These are phyloP conservation scores for Prosopis cineraria DNA, from an alignment of 306 rosid species.

Conservation along the genomic window DNA sequence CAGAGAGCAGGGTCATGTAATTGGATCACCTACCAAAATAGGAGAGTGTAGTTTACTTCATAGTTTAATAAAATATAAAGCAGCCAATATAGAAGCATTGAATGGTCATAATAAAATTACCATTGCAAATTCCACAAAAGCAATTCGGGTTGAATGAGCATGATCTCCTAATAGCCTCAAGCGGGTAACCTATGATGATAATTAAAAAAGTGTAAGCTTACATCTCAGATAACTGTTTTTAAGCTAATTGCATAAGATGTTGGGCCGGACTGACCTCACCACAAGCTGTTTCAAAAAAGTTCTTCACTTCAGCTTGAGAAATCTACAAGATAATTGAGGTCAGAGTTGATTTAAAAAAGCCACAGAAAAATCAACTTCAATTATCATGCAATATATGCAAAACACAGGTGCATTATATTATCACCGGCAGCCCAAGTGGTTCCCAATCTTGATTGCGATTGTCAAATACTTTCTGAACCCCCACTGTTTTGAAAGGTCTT, in stretches of 20 bases:
- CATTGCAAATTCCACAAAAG: conserved; percentile 89
- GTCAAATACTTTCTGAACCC: neutral
- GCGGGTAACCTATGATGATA: conserved; percentile 70
- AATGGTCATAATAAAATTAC: conserved; percentile 33
- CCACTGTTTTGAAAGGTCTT: neutral
- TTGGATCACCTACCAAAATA: neutral
- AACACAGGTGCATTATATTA: conserved; percentile 1
- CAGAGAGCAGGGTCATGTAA: neutral
- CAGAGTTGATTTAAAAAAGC: neutral
- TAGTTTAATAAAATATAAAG: neutral
- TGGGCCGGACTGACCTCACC: conserved; percentile 73
- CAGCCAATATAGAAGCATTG: conserved; percentile 3
- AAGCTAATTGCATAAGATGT: conserved; percentile 18
- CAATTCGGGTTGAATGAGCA: conserved; percentile 96
- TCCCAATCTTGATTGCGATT: neutral
- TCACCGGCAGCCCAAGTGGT: neutral
- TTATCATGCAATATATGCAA: neutral
- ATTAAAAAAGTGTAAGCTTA: neutral
- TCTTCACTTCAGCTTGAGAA: conserved; percentile 93
- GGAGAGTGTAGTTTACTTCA: neutral
- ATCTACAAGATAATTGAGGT: conserved; percentile 52
- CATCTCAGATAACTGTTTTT: conserved; percentile 25
- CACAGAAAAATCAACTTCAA: conserved; percentile 19
- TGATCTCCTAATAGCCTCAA: conserved; percentile 98
- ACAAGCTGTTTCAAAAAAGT: conserved; percentile 85